phyloP scores from a whole-genome alignment of 192 early-diverging fungal genomes.

The Linnemannia exigua region DNA sequence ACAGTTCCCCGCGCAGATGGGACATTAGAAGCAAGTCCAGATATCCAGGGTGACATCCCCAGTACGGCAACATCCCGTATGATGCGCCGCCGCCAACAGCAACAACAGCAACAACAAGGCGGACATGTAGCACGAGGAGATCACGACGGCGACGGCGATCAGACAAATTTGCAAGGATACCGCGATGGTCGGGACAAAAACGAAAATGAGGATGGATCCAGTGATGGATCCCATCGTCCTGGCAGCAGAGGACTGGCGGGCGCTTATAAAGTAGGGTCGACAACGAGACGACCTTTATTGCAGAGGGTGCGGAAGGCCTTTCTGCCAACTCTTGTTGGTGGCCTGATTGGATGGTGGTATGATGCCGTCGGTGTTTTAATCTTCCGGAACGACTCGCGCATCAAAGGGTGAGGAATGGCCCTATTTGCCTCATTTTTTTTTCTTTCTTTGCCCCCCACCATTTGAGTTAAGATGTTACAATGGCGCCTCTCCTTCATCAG shows the following conservation, averaged over 20 bases:
- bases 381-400: constrained; percentile 40
- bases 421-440: too few species aligned
- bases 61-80: constrained; percentile 22
- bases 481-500: too few species aligned
- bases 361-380: constrained; percentile 39
- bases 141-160: constrained; percentile 44
- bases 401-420: constrained; percentile 50
- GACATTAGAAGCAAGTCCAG: constrained; percentile 32
- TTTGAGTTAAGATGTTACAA: too few species aligned
- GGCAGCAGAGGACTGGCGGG: constrained; percentile 1
- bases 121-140: constrained; percentile 18
- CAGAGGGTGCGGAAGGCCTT: constrained; percentile 32
- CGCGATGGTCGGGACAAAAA: constrained; percentile 30
- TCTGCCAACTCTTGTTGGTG: constrained; percentile 24
- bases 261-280: constrained; percentile 4
- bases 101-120: constrained; percentile 1
- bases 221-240: not conserved
- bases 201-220: not conserved
- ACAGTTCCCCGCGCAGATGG: constrained; percentile 50
- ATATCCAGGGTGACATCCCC: not conserved
- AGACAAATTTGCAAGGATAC: constrained; percentile 44
- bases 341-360: constrained; percentile 40
- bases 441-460: too few species aligned
- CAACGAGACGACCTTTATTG: constrained; percentile 14
- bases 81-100: constrained; percentile 40